Evolutionary conservation across 108 stramenopile species (phyloP), one percentile per base, ranked within the genome.

Genomic region (Fragilaria crotonensis): DNA sequence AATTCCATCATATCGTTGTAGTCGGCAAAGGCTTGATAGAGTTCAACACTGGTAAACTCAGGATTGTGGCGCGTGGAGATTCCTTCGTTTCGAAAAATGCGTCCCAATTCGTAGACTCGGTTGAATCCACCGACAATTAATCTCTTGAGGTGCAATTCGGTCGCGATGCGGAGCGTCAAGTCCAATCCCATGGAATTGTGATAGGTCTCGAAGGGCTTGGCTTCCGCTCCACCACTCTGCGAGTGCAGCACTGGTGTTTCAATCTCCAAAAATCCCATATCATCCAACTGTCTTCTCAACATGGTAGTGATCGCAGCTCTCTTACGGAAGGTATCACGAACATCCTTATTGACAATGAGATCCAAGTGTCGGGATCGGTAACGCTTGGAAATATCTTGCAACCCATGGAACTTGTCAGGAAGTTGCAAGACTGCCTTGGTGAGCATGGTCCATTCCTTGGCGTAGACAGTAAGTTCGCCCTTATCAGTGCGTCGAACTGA

Each of bases 1-100:
- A 97, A 67, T 44, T 87, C 83, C 94, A 97, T 97, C 96, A 99
- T 97, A 65, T 96, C 94, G 52, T 93, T 33, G 69, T 97, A 97
- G 72, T 97, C 96, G 1, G 95, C 95, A 69, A 96, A 98, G 0
- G 98, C 97, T 76, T 95, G 89, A 78, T 99, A 99, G n/a, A 97
- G 63, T 77, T 99, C 99, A 49, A 95, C 76, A 45, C 94, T 83
- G 18, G 99, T 99, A 68, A 99, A 99, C 80, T 99, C 99, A 1
- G 99, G 97, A 84, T 99, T 97, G 82, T 99, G 99, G 65, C 94
- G 64, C 4, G 97, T 96, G 26, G 84, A 87, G 30, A 98, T 75
- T n/a, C 99, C 99, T 75, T 99, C 99, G 71, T 99, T 99, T 44
- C 99, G 96, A 59, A 98, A 99, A 62, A 98, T 97, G 17, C 96